Conservation (phyloP, 2,329 filamentous ascomycete genomes). For the Colletotrichum lindemuthianum region DNA sequence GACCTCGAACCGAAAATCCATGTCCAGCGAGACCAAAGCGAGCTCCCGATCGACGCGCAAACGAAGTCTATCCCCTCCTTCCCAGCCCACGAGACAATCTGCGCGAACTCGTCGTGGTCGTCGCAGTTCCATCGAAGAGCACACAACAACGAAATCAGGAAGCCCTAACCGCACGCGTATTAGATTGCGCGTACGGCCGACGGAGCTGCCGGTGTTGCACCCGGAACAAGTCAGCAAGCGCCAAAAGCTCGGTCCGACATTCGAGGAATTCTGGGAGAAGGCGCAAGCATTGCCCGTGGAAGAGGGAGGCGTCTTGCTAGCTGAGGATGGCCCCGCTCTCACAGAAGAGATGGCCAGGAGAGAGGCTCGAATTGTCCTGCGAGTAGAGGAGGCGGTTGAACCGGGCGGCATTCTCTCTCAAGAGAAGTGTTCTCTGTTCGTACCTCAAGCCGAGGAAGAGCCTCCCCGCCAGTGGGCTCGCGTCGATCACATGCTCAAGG, state of each 20-base stretch:
- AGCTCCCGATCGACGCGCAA: slow-evolving; percentile 49
- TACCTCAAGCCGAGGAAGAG: slow-evolving; percentile 77
- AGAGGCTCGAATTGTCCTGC: slow-evolving; percentile 76
- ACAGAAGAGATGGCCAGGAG: slow-evolving; percentile 70
- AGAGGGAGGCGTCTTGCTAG: slow-evolving; percentile 64
- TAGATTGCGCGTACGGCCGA: slow-evolving; percentile 58
- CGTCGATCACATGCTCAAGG: slow-evolving; percentile 83
- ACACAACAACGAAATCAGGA: slow-evolving; percentile 33
- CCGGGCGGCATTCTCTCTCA: slow-evolving; percentile 79
- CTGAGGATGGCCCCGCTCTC: slow-evolving; percentile 66
- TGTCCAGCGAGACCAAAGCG: slow-evolving; percentile 44
- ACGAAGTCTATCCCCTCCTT: slow-evolving; percentile 53
- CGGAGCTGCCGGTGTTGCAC: slow-evolving; percentile 67
- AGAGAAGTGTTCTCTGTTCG: slow-evolving; percentile 76
- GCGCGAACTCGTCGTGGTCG: slow-evolving; percentile 55
- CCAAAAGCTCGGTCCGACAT: slow-evolving; percentile 62
- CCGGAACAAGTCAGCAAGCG: slow-evolving; percentile 65
- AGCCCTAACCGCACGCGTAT: slow-evolving; percentile 53
- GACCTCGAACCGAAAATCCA: slow-evolving; percentile 43
- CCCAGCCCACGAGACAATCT: slow-evolving; percentile 51
- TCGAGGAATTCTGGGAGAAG: slow-evolving; percentile 67
- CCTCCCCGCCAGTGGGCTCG: slow-evolving; percentile 86
- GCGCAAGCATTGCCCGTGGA: slow-evolving; percentile 64
- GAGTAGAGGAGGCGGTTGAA: slow-evolving; percentile 77
- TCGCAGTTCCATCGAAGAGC: slow-evolving; percentile 47